Percentiles rank a stretch among this genome's conserved stretches.
Evolutionary conservation across 345 rosid genomes (phyloP).

Genomic region (Bruguiera parviflora): DNA sequence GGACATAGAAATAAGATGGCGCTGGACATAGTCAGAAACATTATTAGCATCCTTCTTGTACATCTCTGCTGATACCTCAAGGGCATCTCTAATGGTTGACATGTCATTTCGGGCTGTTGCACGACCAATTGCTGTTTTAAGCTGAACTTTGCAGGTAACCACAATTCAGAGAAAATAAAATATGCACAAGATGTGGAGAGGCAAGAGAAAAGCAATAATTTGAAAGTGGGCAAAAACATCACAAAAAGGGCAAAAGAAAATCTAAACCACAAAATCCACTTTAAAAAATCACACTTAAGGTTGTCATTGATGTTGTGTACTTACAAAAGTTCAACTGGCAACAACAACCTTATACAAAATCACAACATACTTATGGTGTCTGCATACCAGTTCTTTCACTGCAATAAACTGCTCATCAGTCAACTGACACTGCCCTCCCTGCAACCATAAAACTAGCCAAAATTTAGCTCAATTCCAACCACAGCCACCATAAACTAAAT

Average conservation of each 20-base stretch:
- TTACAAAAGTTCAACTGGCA: constrained; percentile 1
- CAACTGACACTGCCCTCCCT: constrained; percentile 89
- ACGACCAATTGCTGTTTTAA: constrained; percentile 88
- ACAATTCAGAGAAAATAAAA: neutral
- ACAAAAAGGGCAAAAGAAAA: neutral
- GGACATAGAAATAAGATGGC: constrained; percentile 85
- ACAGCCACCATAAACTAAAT: constrained; percentile 16
- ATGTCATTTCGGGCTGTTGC: constrained; percentile 93
- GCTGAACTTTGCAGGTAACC: constrained; percentile 41
- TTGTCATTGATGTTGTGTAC: neutral
- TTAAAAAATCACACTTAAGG: neutral
- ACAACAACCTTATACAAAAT: neutral
- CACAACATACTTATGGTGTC: constrained; percentile 5
- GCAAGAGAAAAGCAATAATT: neutral
- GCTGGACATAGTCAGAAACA: constrained; percentile 87
- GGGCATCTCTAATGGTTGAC: constrained; percentile 84
- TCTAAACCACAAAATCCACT: neutral
- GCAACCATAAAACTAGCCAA: constrained; percentile 34
- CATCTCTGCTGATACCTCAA: constrained; percentile 98
- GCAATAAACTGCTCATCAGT: constrained; percentile 96
- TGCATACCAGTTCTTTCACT: constrained; percentile 90
- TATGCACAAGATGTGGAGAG: neutral
- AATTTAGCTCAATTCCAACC: constrained; percentile 29
- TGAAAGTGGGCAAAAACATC: neutral
- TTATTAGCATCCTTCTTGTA: constrained; percentile 85